Evolutionary conservation across 345 rosid genomes (phyloP), one percentile per base, ranked within the genome.

Genomic region (Boechera stricta): DNA sequence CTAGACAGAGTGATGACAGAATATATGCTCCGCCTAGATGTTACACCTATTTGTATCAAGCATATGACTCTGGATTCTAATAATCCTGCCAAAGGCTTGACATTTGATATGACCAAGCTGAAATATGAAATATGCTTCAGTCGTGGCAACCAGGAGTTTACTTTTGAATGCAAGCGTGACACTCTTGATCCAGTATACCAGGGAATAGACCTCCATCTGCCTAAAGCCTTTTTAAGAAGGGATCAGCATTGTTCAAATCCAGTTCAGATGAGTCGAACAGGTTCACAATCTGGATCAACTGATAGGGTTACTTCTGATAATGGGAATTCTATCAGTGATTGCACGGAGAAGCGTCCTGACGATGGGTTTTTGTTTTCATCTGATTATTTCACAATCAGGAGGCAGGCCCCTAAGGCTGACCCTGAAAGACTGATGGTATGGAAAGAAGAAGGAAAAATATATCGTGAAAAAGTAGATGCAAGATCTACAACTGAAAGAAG

Each of bases 1-100:
- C 47, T 92, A n/a, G 99, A 95, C 82, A 95, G 83, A 81, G 97
- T 95, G 79, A 88, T 95, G 94, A 95, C 96, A 52, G 99, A 95
- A 79, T 92, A 88, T 72, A 88, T 84, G 88, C 85, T 95, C 63
- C 96, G 97, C 18, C 0, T 91, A 67, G 99, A 92, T 85, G 82
- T 83, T 79, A 61, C 98, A 10, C 98, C 96, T 47, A 72, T 88
- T 67, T 76, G 87, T 79, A 85, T 95, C 81, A 89, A 84, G 80
- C 86, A 92, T 76, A 81, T 84, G 78, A 77, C 98, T 7, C 77
- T 95, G 69, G 90, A 88, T 81, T 87, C 85, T 75, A 93, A 88
- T 76, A 92, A 95, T 77, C 97, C 99, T 47, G 94, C 98, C 60
- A 89, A 85, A 71, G 97, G 99, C 71, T 82, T 95, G 78, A 85